These are phyloP conservation scores for apple (Malus domestica) DNA, from an alignment of 306 rosid genomes.

Conservation along the genomic window DNA sequence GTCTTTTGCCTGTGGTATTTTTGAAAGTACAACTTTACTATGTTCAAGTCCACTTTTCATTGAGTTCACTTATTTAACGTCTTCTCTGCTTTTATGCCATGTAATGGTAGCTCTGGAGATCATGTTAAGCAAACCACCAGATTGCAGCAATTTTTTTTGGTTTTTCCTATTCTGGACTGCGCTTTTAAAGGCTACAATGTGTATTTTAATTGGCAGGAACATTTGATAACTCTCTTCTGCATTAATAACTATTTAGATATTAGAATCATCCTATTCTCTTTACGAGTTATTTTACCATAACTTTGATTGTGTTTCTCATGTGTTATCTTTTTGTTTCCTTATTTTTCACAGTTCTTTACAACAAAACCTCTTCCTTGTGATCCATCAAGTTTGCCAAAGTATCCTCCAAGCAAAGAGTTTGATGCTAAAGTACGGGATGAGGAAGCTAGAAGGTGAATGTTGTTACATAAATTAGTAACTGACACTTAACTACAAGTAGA, in stretches of 20 bases:
- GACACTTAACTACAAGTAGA: conserved; percentile 2
- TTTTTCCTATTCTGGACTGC: background rate
- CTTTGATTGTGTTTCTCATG: background rate
- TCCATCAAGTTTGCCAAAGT: conserved; percentile 90
- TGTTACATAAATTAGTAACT: conserved; percentile 4
- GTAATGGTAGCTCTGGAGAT: background rate
- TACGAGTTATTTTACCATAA: background rate
- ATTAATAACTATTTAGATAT: background rate
- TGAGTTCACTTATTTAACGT: background rate
- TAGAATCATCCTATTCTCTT: background rate
- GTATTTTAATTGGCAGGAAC: background rate
- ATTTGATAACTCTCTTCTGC: background rate
- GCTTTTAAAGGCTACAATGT: background rate
- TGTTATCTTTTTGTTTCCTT: conserved; percentile 5
- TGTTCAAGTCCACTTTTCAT: background rate
- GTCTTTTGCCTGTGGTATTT: background rate
- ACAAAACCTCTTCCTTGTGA: conserved; percentile 92
- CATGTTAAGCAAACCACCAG: background rate
- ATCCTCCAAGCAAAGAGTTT: conserved; percentile 99
- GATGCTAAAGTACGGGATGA: conserved; percentile 95
- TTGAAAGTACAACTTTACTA: background rate
- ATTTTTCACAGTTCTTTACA: conserved; percentile 61
- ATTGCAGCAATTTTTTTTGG: background rate
- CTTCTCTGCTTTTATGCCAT: background rate
- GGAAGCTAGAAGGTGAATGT: conserved; percentile 85